Percentiles rank a stretch among this genome's conserved stretches.
Evolutionary conservation across 2,329 filamentous ascomycete species (phyloP).

Genomic region (Apiospora rasikravindrae): DNA sequence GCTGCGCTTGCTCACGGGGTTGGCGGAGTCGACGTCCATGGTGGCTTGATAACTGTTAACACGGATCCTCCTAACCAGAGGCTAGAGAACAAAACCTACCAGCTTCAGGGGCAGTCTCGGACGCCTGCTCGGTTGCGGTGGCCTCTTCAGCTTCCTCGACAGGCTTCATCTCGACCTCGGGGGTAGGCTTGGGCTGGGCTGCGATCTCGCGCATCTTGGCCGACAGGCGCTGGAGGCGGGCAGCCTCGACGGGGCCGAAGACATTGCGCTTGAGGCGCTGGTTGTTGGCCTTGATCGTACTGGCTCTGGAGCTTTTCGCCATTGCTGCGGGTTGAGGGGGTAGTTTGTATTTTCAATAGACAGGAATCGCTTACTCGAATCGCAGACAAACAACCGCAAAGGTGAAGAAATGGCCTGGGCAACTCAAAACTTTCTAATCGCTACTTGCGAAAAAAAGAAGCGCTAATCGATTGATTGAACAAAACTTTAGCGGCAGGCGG

Average conservation of each 20-base stretch:
- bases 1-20: constrained; percentile 42
- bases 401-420: constrained; percentile 1
- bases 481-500: constrained; percentile 15
- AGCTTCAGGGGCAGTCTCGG: constrained; percentile 37
- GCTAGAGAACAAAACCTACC: constrained; percentile 33
- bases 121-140: constrained; percentile 35
- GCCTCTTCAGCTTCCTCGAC: constrained; percentile 41
- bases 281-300: constrained; percentile 82
- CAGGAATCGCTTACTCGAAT: background rate
- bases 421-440: constrained; percentile 12
- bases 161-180: constrained; percentile 55
- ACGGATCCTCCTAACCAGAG: background rate
- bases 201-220: constrained; percentile 85
- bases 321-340: constrained; percentile 52
- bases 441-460: constrained; percentile 14
- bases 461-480: background rate
- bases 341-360: background rate
- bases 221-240: constrained; percentile 81
- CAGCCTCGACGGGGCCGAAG: constrained; percentile 82
- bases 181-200: constrained; percentile 72
- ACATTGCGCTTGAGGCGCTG: constrained; percentile 78
- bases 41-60: constrained; percentile 38
- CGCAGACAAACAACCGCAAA: background rate
- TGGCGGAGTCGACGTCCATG: constrained; percentile 64
- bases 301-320: constrained; percentile 87